These are phyloP conservation scores for Solanum virginianum DNA, from an alignment of 257 asterid species.

Conservation along the genomic window DNA sequence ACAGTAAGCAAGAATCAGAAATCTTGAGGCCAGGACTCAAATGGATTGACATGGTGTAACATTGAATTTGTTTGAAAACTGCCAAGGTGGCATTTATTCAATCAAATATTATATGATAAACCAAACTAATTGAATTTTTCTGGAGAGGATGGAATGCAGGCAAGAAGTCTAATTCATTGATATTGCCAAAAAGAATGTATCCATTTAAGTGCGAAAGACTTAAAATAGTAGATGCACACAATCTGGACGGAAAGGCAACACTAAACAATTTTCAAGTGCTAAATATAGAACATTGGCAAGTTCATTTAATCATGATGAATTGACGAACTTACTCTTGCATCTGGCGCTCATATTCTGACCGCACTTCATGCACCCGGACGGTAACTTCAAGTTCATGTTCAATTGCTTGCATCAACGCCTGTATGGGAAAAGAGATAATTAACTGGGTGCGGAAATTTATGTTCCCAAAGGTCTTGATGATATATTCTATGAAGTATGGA, in stretches of 20 bases:
- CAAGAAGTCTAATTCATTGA: background rate
- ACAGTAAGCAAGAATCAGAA: background rate
- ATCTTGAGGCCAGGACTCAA: background rate
- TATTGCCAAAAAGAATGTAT: background rate
- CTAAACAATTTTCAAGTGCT: background rate
- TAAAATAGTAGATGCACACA: background rate
- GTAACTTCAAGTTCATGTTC: conserved; percentile 98
- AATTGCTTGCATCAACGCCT: conserved; percentile 68
- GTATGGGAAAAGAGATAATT: conserved; percentile 7
- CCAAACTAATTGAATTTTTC: background rate
- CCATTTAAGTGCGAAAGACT: background rate
- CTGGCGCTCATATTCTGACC: conserved; percentile 86
- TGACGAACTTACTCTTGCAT: conserved; percentile 60
- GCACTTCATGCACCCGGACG: conserved; percentile 89
- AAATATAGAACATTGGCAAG: background rate
- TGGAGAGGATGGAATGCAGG: background rate
- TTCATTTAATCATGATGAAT: background rate
- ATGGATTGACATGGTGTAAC: background rate
- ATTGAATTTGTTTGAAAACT: background rate
- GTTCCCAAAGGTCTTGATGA: background rate
- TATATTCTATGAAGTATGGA: background rate
- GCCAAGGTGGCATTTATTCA: background rate
- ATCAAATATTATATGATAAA: background rate
- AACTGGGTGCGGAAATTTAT: background rate
- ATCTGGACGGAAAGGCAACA: background rate